Evolutionary conservation across 208 protist species (phyloP).

Genomic region (Acanthamoeba triangularis): DNA sequence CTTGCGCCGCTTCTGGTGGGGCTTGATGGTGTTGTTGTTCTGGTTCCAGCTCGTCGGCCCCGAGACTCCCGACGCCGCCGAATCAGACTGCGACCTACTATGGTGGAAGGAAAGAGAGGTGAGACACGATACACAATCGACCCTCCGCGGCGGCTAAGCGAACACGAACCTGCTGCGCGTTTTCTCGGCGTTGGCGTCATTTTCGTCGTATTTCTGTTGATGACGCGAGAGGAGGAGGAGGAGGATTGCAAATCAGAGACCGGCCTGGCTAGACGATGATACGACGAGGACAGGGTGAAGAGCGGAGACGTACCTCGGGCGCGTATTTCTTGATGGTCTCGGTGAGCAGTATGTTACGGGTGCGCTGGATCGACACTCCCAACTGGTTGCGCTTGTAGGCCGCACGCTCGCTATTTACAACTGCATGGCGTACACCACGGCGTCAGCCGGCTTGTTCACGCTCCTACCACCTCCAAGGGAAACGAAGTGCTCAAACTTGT

Average conservation of each 20-base stretch:
- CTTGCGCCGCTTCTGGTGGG: neutral
- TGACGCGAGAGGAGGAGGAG: neutral
- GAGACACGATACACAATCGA: neutral
- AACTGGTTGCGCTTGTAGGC: slow-evolving; percentile 53
- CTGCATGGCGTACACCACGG: neutral
- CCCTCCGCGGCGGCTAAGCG: neutral
- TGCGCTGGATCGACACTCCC: slow-evolving; percentile 18
- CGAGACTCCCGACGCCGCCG: neutral
- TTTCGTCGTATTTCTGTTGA: neutral
- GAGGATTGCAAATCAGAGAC: neutral
- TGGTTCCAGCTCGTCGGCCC: neutral
- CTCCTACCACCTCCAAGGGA: neutral
- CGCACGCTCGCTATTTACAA: slow-evolving; percentile 68
- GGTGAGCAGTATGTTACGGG: slow-evolving; percentile 49
- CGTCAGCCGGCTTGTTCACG: neutral
- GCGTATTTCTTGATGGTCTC: slow-evolving; percentile 55
- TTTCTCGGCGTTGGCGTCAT: neutral
- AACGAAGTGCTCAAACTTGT: neutral
- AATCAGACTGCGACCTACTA: slow-evolving; percentile 20
- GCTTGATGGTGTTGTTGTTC: neutral
- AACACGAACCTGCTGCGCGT: neutral
- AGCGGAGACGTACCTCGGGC: neutral
- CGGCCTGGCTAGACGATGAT: neutral
- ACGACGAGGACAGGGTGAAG: neutral
- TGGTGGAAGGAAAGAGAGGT: neutral